Evolutionary conservation across 805 yeast genomes (phyloP), one percentile per base, ranked within the genome.

Genomic region (Blastobotrys mokoenaii): DNA sequence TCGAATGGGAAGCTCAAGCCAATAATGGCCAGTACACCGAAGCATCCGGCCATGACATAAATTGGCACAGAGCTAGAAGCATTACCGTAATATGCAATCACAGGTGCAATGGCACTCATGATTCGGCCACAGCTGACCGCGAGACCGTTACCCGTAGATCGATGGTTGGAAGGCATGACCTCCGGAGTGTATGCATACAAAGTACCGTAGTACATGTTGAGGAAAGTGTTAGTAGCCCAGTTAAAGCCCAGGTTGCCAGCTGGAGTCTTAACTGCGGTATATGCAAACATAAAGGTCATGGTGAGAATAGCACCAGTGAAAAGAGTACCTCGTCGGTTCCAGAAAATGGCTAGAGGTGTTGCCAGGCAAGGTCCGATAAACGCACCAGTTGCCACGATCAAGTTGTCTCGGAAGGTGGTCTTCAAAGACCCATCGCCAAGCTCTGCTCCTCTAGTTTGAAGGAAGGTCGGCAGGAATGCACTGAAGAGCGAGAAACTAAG

Each of bases 151-250:
- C 80, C 84, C 1, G 84, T 78, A 10, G 79, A 78, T 59, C 76
- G 59, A 12, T 69, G 66, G 42, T 64, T 59, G 0, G 74, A 60
- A 35, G 79, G 79, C 59, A 79, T 71, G 22, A 76, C 72, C 55
- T 79, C 82, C 0, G 84, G 84, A 2, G 82, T 77, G 57, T 76
- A 78, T 3, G 82, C 84, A 53, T 78, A 79, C n/a, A 79, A 60
- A 17, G 73, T 72, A 3, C 78, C 80, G 56, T 75, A 77, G 55
- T 74, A 74, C 46, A 76, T 66, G 59, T 70, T 66, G 47, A 70
- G 55, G 46, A 67, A 66, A 56, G 71, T 60, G 48, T 73, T 76
- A 11, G 81, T 74, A 32, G 71, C 70, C 5, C 71, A 59, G 35
- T 68, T 64, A 40, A 70, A 67, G 4, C 68, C 73, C 37, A 79